Base-by-base conservation (phyloP, 257 asterid genomes). In the Sherardia arvensis region DNA sequence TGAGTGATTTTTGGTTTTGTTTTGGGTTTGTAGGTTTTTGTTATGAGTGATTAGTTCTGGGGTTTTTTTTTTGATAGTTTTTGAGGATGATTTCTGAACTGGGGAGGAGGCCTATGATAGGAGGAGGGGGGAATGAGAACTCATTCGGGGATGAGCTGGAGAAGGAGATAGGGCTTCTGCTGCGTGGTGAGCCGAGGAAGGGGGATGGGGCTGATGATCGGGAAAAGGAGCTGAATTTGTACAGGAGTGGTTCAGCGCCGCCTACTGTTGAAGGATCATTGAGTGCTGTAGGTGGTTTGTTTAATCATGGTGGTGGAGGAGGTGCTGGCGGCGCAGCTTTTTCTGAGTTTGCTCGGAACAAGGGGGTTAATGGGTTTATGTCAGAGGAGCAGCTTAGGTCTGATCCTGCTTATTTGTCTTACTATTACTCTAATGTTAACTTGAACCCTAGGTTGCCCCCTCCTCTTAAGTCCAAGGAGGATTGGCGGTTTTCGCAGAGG, bases 361-460 rank as follows among this genome's bases (percentile, higher is more conserved):
- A 75, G 71, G 76, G 69, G 48, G 87, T 77, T 8, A 82, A 76
- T 78, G 94, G 82, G 27, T 85, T 87, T 76, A 70, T 74, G 74
- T 81, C 97, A 3, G 99, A 93, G 74, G 99, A 93, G 75, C 89
- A 85, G 73, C 92, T 93, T 60, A 85, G 99, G 96, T 90, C 96
- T 48, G 95, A 93, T 73, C 99, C 99, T 38, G 79, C 88, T 0
- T 93, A 93, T 57, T 69, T 78, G 7, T 80, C 96, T 25, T 90
- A 93, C 73, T 93, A 93, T 71, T 90, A 90, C 83, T 80, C 97
- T 0, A 90, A 93, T 63, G 90, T 84, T 40, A 93, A 93, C 73
- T 73, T 93, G 77, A 93, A 93, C 76, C 99, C 99, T 34, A 90
- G 99, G 84, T 77, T 93, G 67, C 99, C 99, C 0, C 99, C 97